phyloP scores from a whole-genome alignment of 345 rosid species.

The Combretum micranthum region DNA sequence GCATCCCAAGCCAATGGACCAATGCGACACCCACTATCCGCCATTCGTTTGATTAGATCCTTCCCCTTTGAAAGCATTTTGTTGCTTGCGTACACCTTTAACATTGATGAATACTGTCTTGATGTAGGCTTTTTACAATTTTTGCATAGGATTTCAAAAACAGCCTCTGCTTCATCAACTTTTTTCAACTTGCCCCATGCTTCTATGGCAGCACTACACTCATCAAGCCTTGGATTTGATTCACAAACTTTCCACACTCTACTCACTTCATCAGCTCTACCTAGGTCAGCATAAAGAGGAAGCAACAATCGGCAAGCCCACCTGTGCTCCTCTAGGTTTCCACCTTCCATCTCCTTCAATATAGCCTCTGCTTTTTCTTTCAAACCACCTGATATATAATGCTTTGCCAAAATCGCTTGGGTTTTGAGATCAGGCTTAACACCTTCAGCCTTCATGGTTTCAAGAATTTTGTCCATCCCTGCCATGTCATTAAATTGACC shows the following conservation, averaged over 20 bases:
- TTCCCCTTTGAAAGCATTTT: slow-evolving; percentile 76
- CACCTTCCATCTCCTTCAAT: slow-evolving; percentile 86
- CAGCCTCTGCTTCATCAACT: slow-evolving; percentile 70
- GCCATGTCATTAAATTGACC: slow-evolving; percentile 64
- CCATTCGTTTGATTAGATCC: slow-evolving; percentile 64
- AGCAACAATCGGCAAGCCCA: slow-evolving; percentile 48
- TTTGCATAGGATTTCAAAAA: slow-evolving; percentile 36
- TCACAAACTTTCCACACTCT: slow-evolving; percentile 80
- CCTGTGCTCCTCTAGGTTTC: slow-evolving; percentile 48
- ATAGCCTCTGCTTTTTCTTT: slow-evolving; percentile 63
- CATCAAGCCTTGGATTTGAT: slow-evolving; percentile 40
- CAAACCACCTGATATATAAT: slow-evolving; percentile 55
- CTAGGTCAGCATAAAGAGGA: slow-evolving; percentile 67
- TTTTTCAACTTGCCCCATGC: slow-evolving; percentile 77
- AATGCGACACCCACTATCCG: slow-evolving; percentile 51
- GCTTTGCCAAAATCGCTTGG: slow-evolving; percentile 51
- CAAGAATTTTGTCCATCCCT: slow-evolving; percentile 85
- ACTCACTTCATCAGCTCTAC: slow-evolving; percentile 63
- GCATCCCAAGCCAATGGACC: slow-evolving; percentile 86
- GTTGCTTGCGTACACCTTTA: slow-evolving; percentile 68
- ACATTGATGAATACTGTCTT: slow-evolving; percentile 42
- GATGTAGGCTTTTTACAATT: slow-evolving; percentile 39
- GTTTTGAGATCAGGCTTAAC: slow-evolving; percentile 43
- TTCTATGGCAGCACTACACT: slow-evolving; percentile 62
- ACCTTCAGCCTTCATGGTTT: slow-evolving; percentile 88